Conservation (phyloP, 2,329 filamentous ascomycete genomes). For the Lasiodiplodia citricola region DNA sequence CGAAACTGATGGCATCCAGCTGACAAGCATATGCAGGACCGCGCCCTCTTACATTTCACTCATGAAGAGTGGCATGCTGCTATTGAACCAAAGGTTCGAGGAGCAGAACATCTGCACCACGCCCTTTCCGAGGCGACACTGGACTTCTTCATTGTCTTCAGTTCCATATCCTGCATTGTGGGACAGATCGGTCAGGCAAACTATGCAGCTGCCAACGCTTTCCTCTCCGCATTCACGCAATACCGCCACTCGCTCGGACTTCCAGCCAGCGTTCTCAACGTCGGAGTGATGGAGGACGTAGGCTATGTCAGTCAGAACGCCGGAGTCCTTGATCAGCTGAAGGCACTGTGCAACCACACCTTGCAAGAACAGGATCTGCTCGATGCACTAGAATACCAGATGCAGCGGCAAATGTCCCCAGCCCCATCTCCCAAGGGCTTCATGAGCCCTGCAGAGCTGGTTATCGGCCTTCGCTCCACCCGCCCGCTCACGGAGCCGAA, state of each 20-base stretch:
- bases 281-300: slow-evolving; percentile 56
- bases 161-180: slow-evolving; percentile 33
- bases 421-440: background rate
- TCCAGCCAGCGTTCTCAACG: slow-evolving; percentile 56
- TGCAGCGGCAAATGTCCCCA: background rate
- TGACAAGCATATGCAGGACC: slow-evolving; percentile 6
- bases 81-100: slow-evolving; percentile 30
- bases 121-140: slow-evolving; percentile 21
- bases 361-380: slow-evolving; percentile 22
- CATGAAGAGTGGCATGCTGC: slow-evolving; percentile 27
- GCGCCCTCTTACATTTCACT: slow-evolving; percentile 23
- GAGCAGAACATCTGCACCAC: slow-evolving; percentile 37
- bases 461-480: slow-evolving; percentile 31
- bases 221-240: slow-evolving; percentile 35
- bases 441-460: slow-evolving; percentile 1
- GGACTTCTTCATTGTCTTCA: slow-evolving; percentile 40
- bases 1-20: background rate
- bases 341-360: background rate
- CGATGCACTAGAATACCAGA: background rate
- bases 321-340: slow-evolving; percentile 18
- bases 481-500: slow-evolving; percentile 31
- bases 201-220: slow-evolving; percentile 53
- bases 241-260: slow-evolving; percentile 31
- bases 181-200: slow-evolving; percentile 49
- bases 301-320: slow-evolving; percentile 41